Conservation (phyloP, 768 basidiomycete species). For the Tricholoma hemisulphureum region DNA sequence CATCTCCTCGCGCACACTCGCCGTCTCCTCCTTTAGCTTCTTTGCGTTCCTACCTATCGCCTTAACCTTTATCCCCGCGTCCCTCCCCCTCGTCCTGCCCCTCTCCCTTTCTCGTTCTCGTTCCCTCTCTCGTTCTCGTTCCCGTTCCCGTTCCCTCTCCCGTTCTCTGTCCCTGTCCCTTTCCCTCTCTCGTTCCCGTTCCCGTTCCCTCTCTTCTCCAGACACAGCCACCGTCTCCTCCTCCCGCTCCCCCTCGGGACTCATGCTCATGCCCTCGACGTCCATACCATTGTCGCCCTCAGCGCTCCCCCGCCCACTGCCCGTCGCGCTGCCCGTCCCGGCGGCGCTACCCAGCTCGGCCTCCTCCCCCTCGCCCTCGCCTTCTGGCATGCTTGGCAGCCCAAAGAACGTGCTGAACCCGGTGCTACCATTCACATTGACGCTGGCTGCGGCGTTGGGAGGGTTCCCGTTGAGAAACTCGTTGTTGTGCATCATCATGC, state of each 20-base stretch:
- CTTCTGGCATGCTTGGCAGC: conserved; percentile 33
- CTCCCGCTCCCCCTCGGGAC: conserved; percentile 20
- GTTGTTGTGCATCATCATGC: background rate
- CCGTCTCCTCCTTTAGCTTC: conserved; percentile 10
- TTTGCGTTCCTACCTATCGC: conserved; percentile 15
- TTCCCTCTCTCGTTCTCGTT: conserved; percentile 13
- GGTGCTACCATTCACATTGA: background rate
- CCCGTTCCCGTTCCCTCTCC: conserved; percentile 18
- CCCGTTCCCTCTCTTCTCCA: conserved; percentile 3
- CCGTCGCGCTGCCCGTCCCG: too few relatives aligned
- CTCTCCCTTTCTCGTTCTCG: conserved; percentile 10
- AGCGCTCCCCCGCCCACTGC: conserved; percentile 2
- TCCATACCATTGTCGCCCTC: conserved; percentile 5
- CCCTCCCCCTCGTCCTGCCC: conserved; percentile 7
- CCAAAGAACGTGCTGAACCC: conserved; percentile 17
- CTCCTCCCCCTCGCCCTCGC: conserved; percentile 3
- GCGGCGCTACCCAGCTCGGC: too few relatives aligned
- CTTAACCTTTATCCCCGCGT: background rate
- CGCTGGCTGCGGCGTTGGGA: too few relatives aligned
- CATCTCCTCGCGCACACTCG: conserved; percentile 16
- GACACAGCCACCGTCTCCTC: conserved; percentile 17
- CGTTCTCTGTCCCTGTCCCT: conserved; percentile 20
- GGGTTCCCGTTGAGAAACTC: background rate
- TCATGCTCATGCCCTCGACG: conserved; percentile 8
- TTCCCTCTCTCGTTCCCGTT: conserved; percentile 2